Evolutionary conservation across 225 moss, liverwort and hornwort species (phyloP).

Genomic region (Bryum argenteum): DNA sequence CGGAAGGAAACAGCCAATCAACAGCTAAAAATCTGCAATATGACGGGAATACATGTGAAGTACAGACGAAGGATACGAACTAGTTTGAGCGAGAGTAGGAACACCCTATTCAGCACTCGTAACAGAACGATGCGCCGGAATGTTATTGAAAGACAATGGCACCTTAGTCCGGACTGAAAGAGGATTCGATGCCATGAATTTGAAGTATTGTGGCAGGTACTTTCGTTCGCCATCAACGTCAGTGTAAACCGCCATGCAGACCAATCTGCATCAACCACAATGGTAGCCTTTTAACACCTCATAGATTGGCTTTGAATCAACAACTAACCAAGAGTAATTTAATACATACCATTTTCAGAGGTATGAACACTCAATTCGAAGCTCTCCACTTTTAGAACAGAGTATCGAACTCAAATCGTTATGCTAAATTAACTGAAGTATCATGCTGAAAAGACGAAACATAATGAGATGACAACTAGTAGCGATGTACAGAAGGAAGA

Average conservation of each 20-base stretch:
- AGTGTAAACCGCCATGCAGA: conserved; percentile 96
- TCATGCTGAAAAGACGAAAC: conserved; percentile 22
- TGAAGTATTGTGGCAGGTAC: conserved; percentile 96
- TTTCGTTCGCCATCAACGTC: conserved; percentile 97
- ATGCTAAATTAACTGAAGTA: neutral
- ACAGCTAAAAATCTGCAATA: conserved; percentile 40
- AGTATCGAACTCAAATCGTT: neutral
- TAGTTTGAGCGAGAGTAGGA: conserved; percentile 19
- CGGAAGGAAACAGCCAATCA: conserved; percentile 19
- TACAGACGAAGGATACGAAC: conserved; percentile 19
- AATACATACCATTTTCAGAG: neutral
- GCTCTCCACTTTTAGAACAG: neutral
- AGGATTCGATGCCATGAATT: conserved; percentile 98
- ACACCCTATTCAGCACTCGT: conserved; percentile 6
- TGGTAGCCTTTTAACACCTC: conserved; percentile 11
- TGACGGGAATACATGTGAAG: conserved; percentile 25
- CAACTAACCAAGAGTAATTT: neutral
- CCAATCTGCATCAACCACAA: conserved; percentile 67
- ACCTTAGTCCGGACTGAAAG: conserved; percentile 99
- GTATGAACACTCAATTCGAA: neutral
- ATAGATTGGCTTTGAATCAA: neutral
- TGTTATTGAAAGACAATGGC: neutral
- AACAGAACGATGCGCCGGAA: conserved; percentile 8
- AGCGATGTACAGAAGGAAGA: conserved; percentile 2
- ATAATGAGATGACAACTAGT: conserved; percentile 11